Conservation (phyloP, 2,329 filamentous ascomycete species). For the Lecanicillium sp. region DNA sequence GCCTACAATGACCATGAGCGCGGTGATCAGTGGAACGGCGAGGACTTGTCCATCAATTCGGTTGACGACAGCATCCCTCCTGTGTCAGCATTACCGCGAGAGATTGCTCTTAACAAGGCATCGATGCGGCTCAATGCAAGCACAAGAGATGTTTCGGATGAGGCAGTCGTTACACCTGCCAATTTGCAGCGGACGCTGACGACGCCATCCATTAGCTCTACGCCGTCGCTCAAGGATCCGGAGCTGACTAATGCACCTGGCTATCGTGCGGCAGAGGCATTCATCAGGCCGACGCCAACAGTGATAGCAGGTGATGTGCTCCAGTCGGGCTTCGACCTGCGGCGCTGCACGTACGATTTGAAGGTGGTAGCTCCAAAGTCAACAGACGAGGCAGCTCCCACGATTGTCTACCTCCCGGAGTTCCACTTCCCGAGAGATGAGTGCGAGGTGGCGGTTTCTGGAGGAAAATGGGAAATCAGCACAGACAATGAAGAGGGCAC, state of each 20-base stretch:
- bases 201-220: slow-evolving; percentile 57
- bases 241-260: slow-evolving; percentile 60
- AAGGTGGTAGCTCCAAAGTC: slow-evolving; percentile 54
- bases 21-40: slow-evolving; percentile 95
- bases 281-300: slow-evolving; percentile 77
- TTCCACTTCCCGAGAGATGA: slow-evolving; percentile 81
- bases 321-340: slow-evolving; percentile 74
- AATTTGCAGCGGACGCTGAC: slow-evolving; percentile 71
- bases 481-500: slow-evolving; percentile 62
- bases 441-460: slow-evolving; percentile 66
- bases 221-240: slow-evolving; percentile 41
- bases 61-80: slow-evolving; percentile 65
- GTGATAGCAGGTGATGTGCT: slow-evolving; percentile 63
- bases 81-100: slow-evolving; percentile 40
- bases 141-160: slow-evolving; percentile 39
- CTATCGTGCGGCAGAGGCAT: slow-evolving; percentile 86
- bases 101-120: slow-evolving; percentile 32
- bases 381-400: slow-evolving; percentile 59
- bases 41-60: slow-evolving; percentile 88
- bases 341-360: slow-evolving; percentile 69
- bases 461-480: slow-evolving; percentile 84
- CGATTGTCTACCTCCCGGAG: slow-evolving; percentile 78
- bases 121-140: slow-evolving; percentile 31
- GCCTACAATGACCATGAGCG: slow-evolving; percentile 76
- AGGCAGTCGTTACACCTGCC: slow-evolving; percentile 57